Conservation (phyloP, 345 rosid genomes). For the Salix brachista region DNA sequence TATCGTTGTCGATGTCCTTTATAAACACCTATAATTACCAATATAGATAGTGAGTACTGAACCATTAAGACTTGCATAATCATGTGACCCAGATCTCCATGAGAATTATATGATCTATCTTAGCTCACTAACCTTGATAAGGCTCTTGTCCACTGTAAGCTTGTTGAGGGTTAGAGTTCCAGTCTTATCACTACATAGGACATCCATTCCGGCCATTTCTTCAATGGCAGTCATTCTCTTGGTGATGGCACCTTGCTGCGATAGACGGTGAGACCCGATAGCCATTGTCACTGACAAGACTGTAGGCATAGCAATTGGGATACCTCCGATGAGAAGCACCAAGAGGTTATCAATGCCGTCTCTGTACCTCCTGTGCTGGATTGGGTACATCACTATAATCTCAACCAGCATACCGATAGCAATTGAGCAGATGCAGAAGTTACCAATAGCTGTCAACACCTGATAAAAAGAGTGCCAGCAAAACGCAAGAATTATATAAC, state of each 20-base stretch:
- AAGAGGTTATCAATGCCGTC: constrained; percentile 89
- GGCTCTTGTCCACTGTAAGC: constrained; percentile 79
- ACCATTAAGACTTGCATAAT: not conserved
- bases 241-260: constrained; percentile 93
- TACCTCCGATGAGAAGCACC: constrained; percentile 96
- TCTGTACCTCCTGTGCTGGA: constrained; percentile 68
- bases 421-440: constrained; percentile 95
- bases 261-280: constrained; percentile 85
- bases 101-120: not conserved
- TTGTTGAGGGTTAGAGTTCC: constrained; percentile 95
- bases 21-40: constrained; percentile 46
- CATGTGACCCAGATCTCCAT: not conserved
- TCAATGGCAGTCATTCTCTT: constrained; percentile 99
- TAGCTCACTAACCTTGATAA: constrained; percentile 59
- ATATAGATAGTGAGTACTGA: not conserved
- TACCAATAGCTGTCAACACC: constrained; percentile 88
- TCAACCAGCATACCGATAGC: constrained; percentile 73
- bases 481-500: not conserved
- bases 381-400: constrained; percentile 66
- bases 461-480: constrained; percentile 15
- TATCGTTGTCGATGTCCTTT: constrained; percentile 42
- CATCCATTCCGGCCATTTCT: constrained; percentile 99
- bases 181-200: constrained; percentile 92
- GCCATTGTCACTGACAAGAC: constrained; percentile 98
- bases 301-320: constrained; percentile 98